These are phyloP conservation scores for Microthlaspi erraticum DNA, from an alignment of 345 rosid genomes.

Conservation along the genomic window DNA sequence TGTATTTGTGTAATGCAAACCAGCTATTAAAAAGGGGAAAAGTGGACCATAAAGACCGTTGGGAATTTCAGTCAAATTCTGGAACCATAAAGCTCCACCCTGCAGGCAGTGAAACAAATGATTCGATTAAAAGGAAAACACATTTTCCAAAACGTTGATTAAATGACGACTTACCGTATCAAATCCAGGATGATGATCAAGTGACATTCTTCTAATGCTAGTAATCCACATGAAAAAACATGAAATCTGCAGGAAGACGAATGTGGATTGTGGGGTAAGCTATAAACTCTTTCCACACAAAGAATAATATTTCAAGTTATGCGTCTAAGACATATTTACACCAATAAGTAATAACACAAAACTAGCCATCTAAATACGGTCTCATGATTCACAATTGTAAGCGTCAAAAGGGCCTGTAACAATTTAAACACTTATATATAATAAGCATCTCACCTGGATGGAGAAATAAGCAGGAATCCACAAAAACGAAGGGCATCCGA, in stretches of 20 bases:
- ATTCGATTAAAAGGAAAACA: slow-evolving; percentile 5
- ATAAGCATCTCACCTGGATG: slow-evolving; percentile 61
- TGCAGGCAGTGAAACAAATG: slow-evolving; percentile 47
- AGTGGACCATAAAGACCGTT: slow-evolving; percentile 66
- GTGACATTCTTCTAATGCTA: slow-evolving; percentile 51
- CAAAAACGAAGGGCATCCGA: slow-evolving; percentile 77
- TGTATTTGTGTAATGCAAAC: slow-evolving; percentile 76
- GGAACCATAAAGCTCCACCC: slow-evolving; percentile 98
- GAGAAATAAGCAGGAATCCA: slow-evolving; percentile 73
- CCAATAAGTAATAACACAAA: slow-evolving; percentile 7
- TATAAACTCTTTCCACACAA: slow-evolving; percentile 10
- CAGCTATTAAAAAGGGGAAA: slow-evolving; percentile 75
- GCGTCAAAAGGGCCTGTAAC: background rate
- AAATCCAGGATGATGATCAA: slow-evolving; percentile 48
- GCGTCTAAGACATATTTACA: background rate
- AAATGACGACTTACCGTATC: slow-evolving; percentile 62
- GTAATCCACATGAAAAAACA: slow-evolving; percentile 55
- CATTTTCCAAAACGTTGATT: background rate
- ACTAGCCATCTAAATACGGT: background rate
- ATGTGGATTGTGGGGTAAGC: slow-evolving; percentile 33
- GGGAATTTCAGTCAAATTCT: slow-evolving; percentile 81
- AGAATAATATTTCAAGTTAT: background rate
- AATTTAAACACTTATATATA: background rate
- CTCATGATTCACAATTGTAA: background rate
- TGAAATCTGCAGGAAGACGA: slow-evolving; percentile 62